A percentile compares a stretch with the other conserved stretches of the same genome.
Conservation (phyloP, 805 yeast species). For the Ogataea dorogensis region DNA sequence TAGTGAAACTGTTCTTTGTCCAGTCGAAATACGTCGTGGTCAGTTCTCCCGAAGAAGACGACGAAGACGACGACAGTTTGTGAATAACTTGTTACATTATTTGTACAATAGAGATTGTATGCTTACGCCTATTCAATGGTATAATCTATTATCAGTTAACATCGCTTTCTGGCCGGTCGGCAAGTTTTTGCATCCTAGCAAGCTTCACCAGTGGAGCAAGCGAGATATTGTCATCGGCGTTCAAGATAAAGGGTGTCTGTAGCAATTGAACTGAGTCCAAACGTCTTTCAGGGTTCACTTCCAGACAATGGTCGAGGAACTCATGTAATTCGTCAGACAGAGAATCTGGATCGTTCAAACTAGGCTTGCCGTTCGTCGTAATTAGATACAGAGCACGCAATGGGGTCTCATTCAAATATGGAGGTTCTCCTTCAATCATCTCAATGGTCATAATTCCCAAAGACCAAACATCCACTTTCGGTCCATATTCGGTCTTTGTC, state of each 20-base stretch:
- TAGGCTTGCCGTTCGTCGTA: constrained; percentile 81
- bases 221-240: constrained; percentile 59
- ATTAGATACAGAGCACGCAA: constrained; percentile 72
- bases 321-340: constrained; percentile 62
- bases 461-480: constrained; percentile 82
- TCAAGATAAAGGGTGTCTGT: constrained; percentile 58
- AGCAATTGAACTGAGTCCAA: constrained; percentile 75
- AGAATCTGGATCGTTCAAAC: constrained; percentile 69
- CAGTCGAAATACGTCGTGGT: constrained; percentile 53
- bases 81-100: constrained; percentile 6
- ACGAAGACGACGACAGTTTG: constrained; percentile 19
- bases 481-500: constrained; percentile 75
- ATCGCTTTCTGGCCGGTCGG: constrained; percentile 31
- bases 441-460: constrained; percentile 84
- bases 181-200: constrained; percentile 62
- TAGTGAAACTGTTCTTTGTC: constrained; percentile 70
- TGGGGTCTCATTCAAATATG: constrained; percentile 77
- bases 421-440: constrained; percentile 86
- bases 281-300: constrained; percentile 79
- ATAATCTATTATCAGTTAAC: constrained; percentile 6
- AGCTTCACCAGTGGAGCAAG: constrained; percentile 73
- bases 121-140: constrained; percentile 9
- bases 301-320: constrained; percentile 75
- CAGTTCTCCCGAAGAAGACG: constrained; percentile 26
- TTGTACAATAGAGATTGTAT: constrained; percentile 14